Conservation (phyloP, 2,329 filamentous ascomycete genomes). For the Beauveria australis region DNA sequence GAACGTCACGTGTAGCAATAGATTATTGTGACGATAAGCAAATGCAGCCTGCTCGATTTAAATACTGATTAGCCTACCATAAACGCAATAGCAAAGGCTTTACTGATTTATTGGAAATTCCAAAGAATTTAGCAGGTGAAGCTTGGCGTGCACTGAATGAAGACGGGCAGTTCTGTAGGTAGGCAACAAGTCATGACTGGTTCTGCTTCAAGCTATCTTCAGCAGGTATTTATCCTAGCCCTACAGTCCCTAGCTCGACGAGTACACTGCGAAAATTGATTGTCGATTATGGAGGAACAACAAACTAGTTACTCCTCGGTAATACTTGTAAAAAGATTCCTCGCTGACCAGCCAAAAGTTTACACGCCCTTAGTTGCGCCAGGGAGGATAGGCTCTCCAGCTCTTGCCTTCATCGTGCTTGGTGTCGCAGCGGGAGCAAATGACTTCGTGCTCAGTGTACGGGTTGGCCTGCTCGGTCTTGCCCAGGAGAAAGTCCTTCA, state of each 20-base stretch:
- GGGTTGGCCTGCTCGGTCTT: not conserved
- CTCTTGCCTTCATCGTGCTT: not conserved
- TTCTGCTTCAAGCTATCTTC: not conserved
- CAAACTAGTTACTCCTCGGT: too few relatives aligned
- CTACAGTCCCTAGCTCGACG: not conserved
- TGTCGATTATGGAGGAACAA: not conserved
- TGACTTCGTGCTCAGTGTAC: not conserved
- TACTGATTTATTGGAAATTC: too few relatives aligned
- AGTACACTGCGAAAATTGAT: not conserved
- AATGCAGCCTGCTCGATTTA: not conserved
- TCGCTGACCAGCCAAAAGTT: not conserved
- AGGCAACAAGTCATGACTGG: too few relatives aligned
- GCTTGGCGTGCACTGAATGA: too few relatives aligned
- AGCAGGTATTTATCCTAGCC: not conserved
- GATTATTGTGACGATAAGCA: not conserved
- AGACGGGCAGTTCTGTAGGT: too few relatives aligned
- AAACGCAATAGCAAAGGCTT: too few relatives aligned
- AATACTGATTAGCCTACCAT: too few relatives aligned
- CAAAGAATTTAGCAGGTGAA: too few relatives aligned
- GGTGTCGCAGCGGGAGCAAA: constrained; percentile 8
- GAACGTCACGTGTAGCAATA: not conserved
- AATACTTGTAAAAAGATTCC: not conserved
- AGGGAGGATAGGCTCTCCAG: not conserved
- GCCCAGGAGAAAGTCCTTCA: not conserved
- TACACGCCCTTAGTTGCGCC: not conserved